phyloP scores from a whole-genome alignment of 306 rosid genomes.

The Gastrolobium bilobum region DNA sequence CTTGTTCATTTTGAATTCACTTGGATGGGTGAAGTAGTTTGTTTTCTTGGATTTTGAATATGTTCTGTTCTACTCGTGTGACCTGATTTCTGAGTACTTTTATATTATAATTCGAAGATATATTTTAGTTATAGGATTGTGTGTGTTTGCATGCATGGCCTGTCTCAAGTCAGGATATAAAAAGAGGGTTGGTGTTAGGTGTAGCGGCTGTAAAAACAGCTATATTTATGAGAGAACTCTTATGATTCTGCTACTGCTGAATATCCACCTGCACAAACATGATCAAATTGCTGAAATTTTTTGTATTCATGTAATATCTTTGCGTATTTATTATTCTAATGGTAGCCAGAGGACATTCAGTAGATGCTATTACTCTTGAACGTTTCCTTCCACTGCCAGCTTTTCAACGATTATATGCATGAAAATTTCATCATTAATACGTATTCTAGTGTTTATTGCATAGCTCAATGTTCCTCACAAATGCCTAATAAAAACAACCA shows the following conservation, averaged over 20 bases:
- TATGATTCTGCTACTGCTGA: neutral
- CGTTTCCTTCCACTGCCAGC: neutral
- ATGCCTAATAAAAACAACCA: neutral
- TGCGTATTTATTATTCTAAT: neutral
- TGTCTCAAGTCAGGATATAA: no score
- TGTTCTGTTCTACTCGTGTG: neutral
- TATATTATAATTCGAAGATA: neutral
- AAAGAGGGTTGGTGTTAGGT: no score
- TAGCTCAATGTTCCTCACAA: neutral
- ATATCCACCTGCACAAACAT: neutral
- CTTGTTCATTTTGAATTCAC: slow-evolving; percentile 8
- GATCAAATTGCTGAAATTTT: neutral
- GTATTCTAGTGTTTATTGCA: neutral
- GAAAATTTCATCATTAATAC: neutral
- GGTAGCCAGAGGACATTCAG: neutral
- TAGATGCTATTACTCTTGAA: neutral
- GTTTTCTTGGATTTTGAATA: slow-evolving; percentile 16
- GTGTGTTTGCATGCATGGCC: no score
- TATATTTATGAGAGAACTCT: no score
- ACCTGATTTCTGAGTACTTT: neutral
- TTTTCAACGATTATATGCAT: neutral
- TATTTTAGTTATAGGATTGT: no score
- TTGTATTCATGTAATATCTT: neutral
- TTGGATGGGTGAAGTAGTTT: neutral
- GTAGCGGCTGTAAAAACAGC: no score